A percentile compares a stretch with the other conserved stretches of the same genome.
Evolutionary conservation across 805 yeast species (phyloP).

Genomic region (Ogataea ramenticola): DNA sequence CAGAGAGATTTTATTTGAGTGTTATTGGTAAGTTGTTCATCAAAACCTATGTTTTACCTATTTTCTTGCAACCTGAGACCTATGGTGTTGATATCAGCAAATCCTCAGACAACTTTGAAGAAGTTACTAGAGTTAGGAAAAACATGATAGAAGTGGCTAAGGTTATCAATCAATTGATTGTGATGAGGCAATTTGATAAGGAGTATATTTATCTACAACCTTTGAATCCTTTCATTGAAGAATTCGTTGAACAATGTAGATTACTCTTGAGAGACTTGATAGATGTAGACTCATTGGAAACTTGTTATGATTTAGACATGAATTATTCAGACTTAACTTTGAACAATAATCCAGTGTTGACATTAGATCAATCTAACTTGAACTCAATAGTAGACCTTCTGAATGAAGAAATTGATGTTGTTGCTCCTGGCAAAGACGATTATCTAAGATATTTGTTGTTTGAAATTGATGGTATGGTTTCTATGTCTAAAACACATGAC

Average conservation of each 20-base stretch:
- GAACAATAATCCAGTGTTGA: slow-evolving; percentile 37
- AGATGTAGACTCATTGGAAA: slow-evolving; percentile 49
- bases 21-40: slow-evolving; percentile 62
- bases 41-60: slow-evolving; percentile 41
- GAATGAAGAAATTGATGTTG: slow-evolving; percentile 31
- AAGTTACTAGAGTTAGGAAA: slow-evolving; percentile 22
- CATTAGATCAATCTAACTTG: slow-evolving; percentile 39
- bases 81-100: slow-evolving; percentile 38
- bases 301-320: slow-evolving; percentile 51
- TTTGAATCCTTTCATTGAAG: slow-evolving; percentile 60
- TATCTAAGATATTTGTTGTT: slow-evolving; percentile 25
- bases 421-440: slow-evolving; percentile 42
- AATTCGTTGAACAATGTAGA: slow-evolving; percentile 40
- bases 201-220: slow-evolving; percentile 71
- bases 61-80: slow-evolving; percentile 46
- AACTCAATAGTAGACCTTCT: slow-evolving; percentile 35
- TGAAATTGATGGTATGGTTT: slow-evolving; percentile 13
- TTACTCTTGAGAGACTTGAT: slow-evolving; percentile 40
- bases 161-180: slow-evolving; percentile 56
- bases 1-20: slow-evolving; percentile 53
- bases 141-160: slow-evolving; percentile 53
- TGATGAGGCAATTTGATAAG: slow-evolving; percentile 58
- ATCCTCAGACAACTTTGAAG: slow-evolving; percentile 18
- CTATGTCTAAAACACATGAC: slow-evolving; percentile 6
- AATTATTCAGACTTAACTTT: slow-evolving; percentile 56